Percentiles rank a stretch among this genome's conserved stretches.
These are phyloP conservation scores for Aspergillus indologenus DNA, from an alignment of 495 filamentous ascomycete genomes.

Conservation along the genomic window DNA sequence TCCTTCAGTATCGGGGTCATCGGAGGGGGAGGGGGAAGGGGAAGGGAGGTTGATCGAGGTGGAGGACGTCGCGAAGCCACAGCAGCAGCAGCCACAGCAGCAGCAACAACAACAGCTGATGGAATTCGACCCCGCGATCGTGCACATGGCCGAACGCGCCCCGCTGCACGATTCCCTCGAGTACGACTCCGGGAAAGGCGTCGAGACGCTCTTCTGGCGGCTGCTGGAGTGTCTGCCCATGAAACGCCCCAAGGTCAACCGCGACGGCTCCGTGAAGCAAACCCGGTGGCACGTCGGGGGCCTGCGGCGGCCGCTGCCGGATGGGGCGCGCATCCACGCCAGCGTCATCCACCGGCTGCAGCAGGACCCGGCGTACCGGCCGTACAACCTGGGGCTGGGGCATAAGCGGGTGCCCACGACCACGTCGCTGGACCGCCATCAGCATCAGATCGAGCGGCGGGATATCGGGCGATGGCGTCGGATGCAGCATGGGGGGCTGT, in stretches of 20 bases:
- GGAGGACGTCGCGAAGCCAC: constrained; percentile 30
- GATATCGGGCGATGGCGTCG: constrained; percentile 3
- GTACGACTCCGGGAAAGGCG: constrained; percentile 12
- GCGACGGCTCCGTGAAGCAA: constrained; percentile 14
- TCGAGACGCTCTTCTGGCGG: constrained; percentile 22
- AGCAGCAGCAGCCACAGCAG: no score
- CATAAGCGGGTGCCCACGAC: constrained; percentile 1
- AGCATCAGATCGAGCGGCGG: neutral
- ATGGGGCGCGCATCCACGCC: constrained; percentile 12
- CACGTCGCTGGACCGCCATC: no score
- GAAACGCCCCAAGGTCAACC: constrained; percentile 16
- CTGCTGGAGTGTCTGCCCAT: constrained; percentile 18
- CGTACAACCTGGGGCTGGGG: constrained; percentile 21
- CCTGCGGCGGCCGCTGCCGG: constrained; percentile 11
- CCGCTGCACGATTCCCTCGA: constrained; percentile 18
- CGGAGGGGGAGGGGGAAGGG: no score
- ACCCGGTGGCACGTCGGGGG: constrained; percentile 18
- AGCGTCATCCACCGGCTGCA: constrained; percentile 15
- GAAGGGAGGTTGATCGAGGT: neutral
- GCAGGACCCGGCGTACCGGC: constrained; percentile 15
- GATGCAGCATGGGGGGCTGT: constrained; percentile 6
- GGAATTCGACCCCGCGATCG: constrained; percentile 2
- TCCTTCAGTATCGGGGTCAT: no score
- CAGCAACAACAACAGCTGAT: neutral
- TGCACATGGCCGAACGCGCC: constrained; percentile 6